Conservation (phyloP, 768 basidiomycete genomes). For the Russula lepida region DNA sequence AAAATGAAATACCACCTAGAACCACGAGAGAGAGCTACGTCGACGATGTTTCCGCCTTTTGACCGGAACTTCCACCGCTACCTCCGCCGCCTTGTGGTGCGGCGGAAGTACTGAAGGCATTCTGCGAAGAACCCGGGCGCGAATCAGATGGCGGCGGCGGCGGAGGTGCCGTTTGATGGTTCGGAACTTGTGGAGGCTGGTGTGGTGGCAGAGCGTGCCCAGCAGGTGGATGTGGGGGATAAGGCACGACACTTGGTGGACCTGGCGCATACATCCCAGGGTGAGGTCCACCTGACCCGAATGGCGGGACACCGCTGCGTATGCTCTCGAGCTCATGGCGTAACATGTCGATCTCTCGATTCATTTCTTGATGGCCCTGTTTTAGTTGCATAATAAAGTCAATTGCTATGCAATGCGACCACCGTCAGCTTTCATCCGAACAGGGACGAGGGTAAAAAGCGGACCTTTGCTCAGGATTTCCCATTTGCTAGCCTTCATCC, state of each 20-base stretch:
- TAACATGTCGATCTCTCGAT: constrained; percentile 68
- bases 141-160: constrained; percentile 25
- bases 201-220: constrained; percentile 40
- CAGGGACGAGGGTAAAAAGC: constrained; percentile 19
- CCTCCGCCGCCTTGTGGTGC: constrained; percentile 29
- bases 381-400: constrained; percentile 81
- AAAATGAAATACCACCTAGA: constrained; percentile 12
- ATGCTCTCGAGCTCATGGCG: constrained; percentile 62
- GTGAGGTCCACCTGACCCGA: constrained; percentile 39
- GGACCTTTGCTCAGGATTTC: constrained; percentile 94
- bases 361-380: constrained; percentile 66
- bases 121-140: constrained; percentile 52
- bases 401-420: constrained; percentile 48
- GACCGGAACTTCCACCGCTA: constrained; percentile 13
- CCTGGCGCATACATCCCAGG: constrained; percentile 27
- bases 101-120: constrained; percentile 39
- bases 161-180: constrained; percentile 26
- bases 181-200: constrained; percentile 28
- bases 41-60: constrained; percentile 24
- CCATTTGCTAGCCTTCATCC: constrained; percentile 98
- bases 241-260: constrained; percentile 33
- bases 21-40: constrained; percentile 13
- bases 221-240: constrained; percentile 36
- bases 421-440: not conserved
- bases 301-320: constrained; percentile 48